Conservation (phyloP, 176 grass and related monocot genomes). For the Aegilops umbellulata region DNA sequence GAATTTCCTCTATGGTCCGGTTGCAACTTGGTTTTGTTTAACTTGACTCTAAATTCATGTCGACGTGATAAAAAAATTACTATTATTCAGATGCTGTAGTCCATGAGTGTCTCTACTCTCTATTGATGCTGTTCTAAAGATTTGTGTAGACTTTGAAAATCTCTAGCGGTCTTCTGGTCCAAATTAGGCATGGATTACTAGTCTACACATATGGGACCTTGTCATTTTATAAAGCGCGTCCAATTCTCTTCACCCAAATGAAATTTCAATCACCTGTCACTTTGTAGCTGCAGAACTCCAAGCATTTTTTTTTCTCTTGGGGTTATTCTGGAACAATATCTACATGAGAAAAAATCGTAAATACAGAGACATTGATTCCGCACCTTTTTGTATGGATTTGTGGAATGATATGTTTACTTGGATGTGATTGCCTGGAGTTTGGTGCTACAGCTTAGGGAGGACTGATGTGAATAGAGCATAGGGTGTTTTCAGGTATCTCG, state of each 20-base stretch:
- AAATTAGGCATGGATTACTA: not conserved
- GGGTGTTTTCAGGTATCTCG: not conserved
- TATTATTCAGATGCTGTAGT: not conserved
- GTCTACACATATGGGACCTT: not conserved
- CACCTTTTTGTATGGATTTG: not conserved
- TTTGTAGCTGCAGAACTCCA: not conserved
- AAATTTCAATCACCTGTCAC: not conserved
- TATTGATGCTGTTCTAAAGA: not conserved
- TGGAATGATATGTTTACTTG: not conserved
- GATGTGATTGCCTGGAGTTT: not conserved
- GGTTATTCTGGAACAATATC: not conserved
- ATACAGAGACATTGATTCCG: not conserved
- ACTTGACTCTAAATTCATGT: not conserved
- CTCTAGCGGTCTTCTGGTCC: not conserved
- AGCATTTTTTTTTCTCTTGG: not conserved
- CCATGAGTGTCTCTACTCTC: not conserved
- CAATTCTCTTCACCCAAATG: not conserved
- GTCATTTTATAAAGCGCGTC: not conserved
- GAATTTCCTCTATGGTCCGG: too few relatives aligned
- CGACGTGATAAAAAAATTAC: not conserved
- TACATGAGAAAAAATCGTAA: not conserved
- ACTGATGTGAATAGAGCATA: not conserved
- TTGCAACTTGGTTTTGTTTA: not conserved
- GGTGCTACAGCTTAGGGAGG: not conserved
- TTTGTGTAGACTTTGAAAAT: not conserved